Evolutionary conservation across 106 monocot genomes (phyloP).

Genomic region (Acanthochlamys bracteata): DNA sequence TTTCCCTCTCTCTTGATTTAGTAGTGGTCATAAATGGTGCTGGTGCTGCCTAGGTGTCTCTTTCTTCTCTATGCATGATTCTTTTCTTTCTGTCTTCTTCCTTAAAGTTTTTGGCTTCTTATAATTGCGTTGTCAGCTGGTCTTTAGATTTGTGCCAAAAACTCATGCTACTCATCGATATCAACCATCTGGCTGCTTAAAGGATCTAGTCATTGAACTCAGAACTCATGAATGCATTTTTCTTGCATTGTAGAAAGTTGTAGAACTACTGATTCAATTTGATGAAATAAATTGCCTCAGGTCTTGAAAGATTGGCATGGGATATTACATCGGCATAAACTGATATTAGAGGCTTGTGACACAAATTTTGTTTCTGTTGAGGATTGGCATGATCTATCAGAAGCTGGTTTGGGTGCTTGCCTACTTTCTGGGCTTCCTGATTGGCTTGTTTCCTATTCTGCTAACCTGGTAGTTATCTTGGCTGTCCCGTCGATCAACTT

Average conservation of each 20-base stretch:
- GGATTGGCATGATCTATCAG: constrained; percentile 69
- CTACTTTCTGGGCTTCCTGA: constrained; percentile 79
- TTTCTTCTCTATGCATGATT: too few relatives aligned
- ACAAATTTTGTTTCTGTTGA: constrained; percentile 71
- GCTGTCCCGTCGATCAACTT: constrained; percentile 1
- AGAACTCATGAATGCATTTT: not conserved
- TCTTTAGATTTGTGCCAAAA: too few relatives aligned
- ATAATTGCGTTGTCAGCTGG: too few relatives aligned
- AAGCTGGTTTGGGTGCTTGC: constrained; percentile 87
- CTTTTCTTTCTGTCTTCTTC: too few relatives aligned
- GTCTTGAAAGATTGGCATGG: constrained; percentile 86
- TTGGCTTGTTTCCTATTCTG: constrained; percentile 96
- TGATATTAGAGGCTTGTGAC: constrained; percentile 91
- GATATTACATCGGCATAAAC: constrained; percentile 78
- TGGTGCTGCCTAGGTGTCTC: too few relatives aligned
- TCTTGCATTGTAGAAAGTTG: not conserved
- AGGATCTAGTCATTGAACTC: too few relatives aligned
- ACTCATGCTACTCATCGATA: too few relatives aligned
- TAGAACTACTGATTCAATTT: not conserved
- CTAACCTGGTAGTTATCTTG: constrained; percentile 57
- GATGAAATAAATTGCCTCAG: constrained; percentile 23
- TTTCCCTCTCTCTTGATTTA: not conserved
- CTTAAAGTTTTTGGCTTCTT: too few relatives aligned
- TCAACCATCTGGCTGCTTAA: too few relatives aligned
- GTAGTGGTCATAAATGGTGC: not conserved